Evolutionary conservation across 2,329 filamentous ascomycete genomes (phyloP).

Genomic region (Lasiodiplodia theobromae): DNA sequence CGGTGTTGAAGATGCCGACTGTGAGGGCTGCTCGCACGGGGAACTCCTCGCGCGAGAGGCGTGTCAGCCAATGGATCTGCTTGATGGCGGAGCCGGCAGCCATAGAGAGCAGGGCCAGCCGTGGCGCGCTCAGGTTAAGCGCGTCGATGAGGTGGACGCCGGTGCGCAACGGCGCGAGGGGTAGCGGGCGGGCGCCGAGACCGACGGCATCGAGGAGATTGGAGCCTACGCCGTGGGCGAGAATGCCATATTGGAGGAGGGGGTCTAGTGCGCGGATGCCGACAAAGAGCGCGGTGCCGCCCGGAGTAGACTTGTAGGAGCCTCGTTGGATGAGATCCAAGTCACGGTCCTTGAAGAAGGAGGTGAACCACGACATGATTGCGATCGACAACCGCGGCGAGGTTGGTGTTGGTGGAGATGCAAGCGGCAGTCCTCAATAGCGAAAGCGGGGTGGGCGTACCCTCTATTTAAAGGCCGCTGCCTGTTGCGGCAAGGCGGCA

Average conservation of each 20-base stretch:
- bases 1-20: slow-evolving; percentile 61
- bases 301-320: slow-evolving; percentile 47
- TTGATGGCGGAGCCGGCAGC: slow-evolving; percentile 60
- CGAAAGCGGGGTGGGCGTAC: neutral
- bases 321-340: slow-evolving; percentile 51
- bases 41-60: slow-evolving; percentile 60
- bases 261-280: slow-evolving; percentile 57
- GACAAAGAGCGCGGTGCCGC: slow-evolving; percentile 52
- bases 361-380: slow-evolving; percentile 15
- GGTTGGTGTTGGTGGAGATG: neutral
- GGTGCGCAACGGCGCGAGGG: slow-evolving; percentile 38
- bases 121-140: slow-evolving; percentile 59
- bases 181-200: slow-evolving; percentile 50
- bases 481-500: neutral
- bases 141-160: slow-evolving; percentile 46
- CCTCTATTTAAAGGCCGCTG: neutral
- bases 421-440: neutral
- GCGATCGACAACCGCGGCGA: neutral
- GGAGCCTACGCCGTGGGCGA: slow-evolving; percentile 52
- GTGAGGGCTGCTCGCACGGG: slow-evolving; percentile 49
- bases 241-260: slow-evolving; percentile 58
- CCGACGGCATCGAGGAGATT: slow-evolving; percentile 56
- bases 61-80: slow-evolving; percentile 62
- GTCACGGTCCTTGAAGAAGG: slow-evolving; percentile 7
- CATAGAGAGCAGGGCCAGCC: slow-evolving; percentile 62